Base-by-base conservation (phyloP, 2,329 filamentous ascomycete genomes). In the Clonostachys rosea region DNA sequence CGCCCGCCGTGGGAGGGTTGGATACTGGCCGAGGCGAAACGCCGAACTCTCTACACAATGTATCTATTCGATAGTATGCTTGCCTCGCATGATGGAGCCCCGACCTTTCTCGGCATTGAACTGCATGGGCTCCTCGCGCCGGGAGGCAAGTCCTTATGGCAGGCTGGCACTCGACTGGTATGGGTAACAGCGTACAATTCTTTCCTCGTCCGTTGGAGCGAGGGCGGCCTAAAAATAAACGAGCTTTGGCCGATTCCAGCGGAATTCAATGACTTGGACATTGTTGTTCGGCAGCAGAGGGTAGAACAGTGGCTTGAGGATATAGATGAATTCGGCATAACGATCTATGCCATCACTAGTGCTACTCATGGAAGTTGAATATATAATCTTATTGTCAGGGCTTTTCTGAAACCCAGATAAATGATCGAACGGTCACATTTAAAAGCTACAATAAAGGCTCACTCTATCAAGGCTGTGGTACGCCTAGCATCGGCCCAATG, bases 61-160 rank as follows among this genome's bases (percentile, higher is more conserved):
- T 81, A 79, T 47, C 58, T 81, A 4, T 71, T 81, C 40, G 75
- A 76, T 48, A 78, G 69, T 40, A 56, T 78, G 0, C 67, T 79
- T 7, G 67, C 69, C 2, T 55, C 67, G 1, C 61, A 69, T 9
- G 64, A 75, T 6, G 63, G 64, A 0, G 52, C 75, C 0, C 70
- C 73, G 0, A 73, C 68, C 0, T 79, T 73, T 43, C 56, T 79
- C 0, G 76, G 71, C 1, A 69, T 64, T 0, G 78, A 81, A 52
- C 57, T 81, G 13, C 57, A 53, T 3, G 70, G 68, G 0, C 51
- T 80, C 0, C 68, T 63, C 1, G 71, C 69, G 0, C 71, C 76
- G 0, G 60, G 64, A 2, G 61, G 56, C 33, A 70, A 69, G 45
- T 10, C 43, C 0, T 51, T 79, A 1, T 81, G 77, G 77, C 55